Conservation (phyloP, 371 early-diverging fungal genomes). For the Rhizopus microsporus region DNA sequence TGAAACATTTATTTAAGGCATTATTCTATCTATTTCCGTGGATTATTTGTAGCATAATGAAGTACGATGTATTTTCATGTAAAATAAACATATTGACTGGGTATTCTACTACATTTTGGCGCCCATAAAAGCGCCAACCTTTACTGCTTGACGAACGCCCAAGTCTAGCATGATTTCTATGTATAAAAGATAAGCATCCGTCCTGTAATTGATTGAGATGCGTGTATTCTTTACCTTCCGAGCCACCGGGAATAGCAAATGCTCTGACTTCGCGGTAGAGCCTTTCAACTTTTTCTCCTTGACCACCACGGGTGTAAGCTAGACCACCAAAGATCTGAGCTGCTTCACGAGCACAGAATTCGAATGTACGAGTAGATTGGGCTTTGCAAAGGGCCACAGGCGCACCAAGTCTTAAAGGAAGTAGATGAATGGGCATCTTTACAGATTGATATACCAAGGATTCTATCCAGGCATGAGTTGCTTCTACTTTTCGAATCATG, state of each 20-base stretch:
- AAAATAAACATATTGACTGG: too few species aligned
- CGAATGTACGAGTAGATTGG: slow-evolving; percentile 67
- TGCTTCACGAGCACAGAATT: slow-evolving; percentile 73
- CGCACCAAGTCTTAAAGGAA: slow-evolving; percentile 66
- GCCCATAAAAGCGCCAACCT: slow-evolving; percentile 69
- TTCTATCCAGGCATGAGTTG: slow-evolving; percentile 75
- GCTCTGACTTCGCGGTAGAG: slow-evolving; percentile 70
- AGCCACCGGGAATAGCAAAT: slow-evolving; percentile 71
- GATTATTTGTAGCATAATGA: too few species aligned
- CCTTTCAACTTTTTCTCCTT: slow-evolving; percentile 70
- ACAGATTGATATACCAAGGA: slow-evolving; percentile 48
- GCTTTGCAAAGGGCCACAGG: slow-evolving; percentile 73
- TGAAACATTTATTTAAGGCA: too few species aligned
- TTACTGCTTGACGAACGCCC: slow-evolving; percentile 68
- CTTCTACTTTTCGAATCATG: slow-evolving; percentile 76
- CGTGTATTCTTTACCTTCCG: slow-evolving; percentile 37
- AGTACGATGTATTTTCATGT: too few species aligned
- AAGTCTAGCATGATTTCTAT: slow-evolving; percentile 69
- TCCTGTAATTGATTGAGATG: too few species aligned
- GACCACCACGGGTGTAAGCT: slow-evolving; percentile 67
- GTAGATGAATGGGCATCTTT: slow-evolving; percentile 52
- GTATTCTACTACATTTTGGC: slow-evolving; percentile 46
- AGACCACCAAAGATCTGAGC: slow-evolving; percentile 75
- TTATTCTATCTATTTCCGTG: too few species aligned
- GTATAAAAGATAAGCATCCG: too few species aligned